Evolutionary conservation across 148 eudicot species (phyloP).

Genomic region (Dysphania ambrosioides): DNA sequence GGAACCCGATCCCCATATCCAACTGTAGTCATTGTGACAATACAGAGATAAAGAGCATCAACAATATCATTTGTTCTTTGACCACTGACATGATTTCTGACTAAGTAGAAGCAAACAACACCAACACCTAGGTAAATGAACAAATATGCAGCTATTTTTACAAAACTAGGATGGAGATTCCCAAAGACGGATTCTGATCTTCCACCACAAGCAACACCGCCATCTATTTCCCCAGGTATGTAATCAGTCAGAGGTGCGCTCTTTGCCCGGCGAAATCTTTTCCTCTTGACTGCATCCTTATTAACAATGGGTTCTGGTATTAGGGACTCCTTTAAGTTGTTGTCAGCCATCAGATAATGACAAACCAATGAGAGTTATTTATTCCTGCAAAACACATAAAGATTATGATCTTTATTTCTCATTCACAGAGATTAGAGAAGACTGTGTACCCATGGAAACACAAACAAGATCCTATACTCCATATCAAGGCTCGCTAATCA

Average conservation of each 20-base stretch:
- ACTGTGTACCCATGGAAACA: neutral
- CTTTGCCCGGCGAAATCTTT: constrained; percentile 49
- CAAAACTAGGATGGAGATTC: constrained; percentile 60
- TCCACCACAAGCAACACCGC: constrained; percentile 14
- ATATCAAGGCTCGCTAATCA: too few species aligned
- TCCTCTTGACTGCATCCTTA: constrained; percentile 32
- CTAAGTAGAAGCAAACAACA: constrained; percentile 53
- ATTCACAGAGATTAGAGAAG: neutral
- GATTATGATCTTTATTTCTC: neutral
- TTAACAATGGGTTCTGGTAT: constrained; percentile 24
- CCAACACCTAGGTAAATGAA: constrained; percentile 49
- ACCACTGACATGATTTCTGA: constrained; percentile 57
- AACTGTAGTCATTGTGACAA: constrained; percentile 92
- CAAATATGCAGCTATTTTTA: constrained; percentile 38
- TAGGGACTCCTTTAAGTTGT: constrained; percentile 28
- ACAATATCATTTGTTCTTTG: constrained; percentile 54
- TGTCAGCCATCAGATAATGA: constrained; percentile 23
- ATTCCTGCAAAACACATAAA: constrained; percentile 6
- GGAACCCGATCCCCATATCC: constrained; percentile 96
- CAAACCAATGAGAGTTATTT: constrained; percentile 7
- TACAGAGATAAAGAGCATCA: constrained; percentile 79
- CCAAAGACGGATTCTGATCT: constrained; percentile 29
- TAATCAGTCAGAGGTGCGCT: constrained; percentile 56
- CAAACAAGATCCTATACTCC: neutral
- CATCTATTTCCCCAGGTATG: constrained; percentile 33